phyloP scores from a whole-genome alignment of 805 yeast genomes.

The Candida patagonica region DNA sequence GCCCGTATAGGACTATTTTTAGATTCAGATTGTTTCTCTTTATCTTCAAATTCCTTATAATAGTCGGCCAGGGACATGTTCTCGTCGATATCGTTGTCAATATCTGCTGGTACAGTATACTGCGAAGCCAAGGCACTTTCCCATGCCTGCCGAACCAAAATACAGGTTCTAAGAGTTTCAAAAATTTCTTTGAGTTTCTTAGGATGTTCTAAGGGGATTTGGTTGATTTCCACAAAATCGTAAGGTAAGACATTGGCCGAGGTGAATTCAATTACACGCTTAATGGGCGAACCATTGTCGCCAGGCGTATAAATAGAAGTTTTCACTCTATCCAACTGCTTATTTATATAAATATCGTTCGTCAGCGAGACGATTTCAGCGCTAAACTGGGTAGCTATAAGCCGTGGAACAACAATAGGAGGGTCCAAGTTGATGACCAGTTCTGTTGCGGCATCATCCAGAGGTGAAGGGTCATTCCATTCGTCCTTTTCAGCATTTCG shows the following conservation, averaged over 20 bases:
- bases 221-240: slow-evolving; percentile 1
- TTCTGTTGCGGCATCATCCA: slow-evolving; percentile 24
- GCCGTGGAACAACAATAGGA: slow-evolving; percentile 23
- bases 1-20: neutral
- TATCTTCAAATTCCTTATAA: neutral
- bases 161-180: neutral
- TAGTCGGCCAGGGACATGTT: slow-evolving; percentile 1
- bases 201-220: slow-evolving; percentile 5
- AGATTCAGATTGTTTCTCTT: neutral
- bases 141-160: neutral
- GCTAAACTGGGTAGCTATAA: slow-evolving; percentile 10
- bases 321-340: neutral
- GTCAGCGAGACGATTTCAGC: slow-evolving; percentile 2
- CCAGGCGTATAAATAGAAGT: neutral
- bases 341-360: neutral
- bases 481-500: slow-evolving; percentile 4
- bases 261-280: neutral
- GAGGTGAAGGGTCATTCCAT: slow-evolving; percentile 12
- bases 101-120: neutral
- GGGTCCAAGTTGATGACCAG: slow-evolving; percentile 28
- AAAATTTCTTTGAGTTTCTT: slow-evolving; percentile 1
- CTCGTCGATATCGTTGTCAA: neutral
- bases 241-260: slow-evolving; percentile 2
- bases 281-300: neutral
- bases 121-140: neutral